Percentiles rank a stretch among this genome's conserved stretches.
phyloP scores from a whole-genome alignment of 495 filamentous ascomycete genomes.

The Aspergillus saccharolyticus region DNA sequence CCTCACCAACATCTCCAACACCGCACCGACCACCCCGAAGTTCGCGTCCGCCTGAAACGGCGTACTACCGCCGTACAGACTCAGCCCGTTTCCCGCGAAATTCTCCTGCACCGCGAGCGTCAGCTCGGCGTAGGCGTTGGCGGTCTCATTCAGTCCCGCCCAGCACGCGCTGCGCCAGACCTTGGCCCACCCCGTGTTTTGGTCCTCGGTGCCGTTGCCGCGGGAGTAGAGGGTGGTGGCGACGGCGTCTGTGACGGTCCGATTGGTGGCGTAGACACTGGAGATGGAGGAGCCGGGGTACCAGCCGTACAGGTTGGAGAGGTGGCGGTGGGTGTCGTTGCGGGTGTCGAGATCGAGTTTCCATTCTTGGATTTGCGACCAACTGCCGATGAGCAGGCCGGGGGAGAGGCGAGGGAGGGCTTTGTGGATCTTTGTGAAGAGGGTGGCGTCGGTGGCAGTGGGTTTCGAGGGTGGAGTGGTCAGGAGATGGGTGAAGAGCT shows the following conservation, averaged over 20 bases:
- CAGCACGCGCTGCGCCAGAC: slow-evolving; percentile 51
- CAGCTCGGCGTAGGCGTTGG: slow-evolving; percentile 41
- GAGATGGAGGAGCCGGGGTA: slow-evolving; percentile 43
- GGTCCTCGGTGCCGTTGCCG: slow-evolving; percentile 36
- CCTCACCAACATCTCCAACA: slow-evolving; percentile 42
- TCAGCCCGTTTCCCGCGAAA: slow-evolving; percentile 44
- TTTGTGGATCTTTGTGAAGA: no score
- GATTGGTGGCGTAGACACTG: slow-evolving; percentile 3
- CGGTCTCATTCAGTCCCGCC: slow-evolving; percentile 45
- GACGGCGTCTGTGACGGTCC: slow-evolving; percentile 29
- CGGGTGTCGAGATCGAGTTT: slow-evolving; percentile 41
- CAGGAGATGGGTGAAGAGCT: slow-evolving; percentile 40
- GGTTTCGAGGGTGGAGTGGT: slow-evolving; percentile 5
- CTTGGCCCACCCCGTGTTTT: slow-evolving; percentile 52
- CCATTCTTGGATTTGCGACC: slow-evolving; percentile 50
- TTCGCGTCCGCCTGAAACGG: slow-evolving; percentile 56
- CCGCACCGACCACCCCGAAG: slow-evolving; percentile 44
- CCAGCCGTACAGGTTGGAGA: slow-evolving; percentile 50
- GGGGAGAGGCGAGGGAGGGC: slow-evolving; percentile 35
- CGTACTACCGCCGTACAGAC: slow-evolving; percentile 36
- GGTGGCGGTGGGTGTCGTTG: slow-evolving; percentile 47
- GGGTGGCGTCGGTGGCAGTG: slow-evolving; percentile 24
- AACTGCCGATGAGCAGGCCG: slow-evolving; percentile 43
- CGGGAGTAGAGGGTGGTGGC: slow-evolving; percentile 34
- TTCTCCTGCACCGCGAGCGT: slow-evolving; percentile 37